These are phyloP conservation scores for Sporothrix schenckii DNA, from an alignment of 2,329 filamentous ascomycete species.

Conservation along the genomic window DNA sequence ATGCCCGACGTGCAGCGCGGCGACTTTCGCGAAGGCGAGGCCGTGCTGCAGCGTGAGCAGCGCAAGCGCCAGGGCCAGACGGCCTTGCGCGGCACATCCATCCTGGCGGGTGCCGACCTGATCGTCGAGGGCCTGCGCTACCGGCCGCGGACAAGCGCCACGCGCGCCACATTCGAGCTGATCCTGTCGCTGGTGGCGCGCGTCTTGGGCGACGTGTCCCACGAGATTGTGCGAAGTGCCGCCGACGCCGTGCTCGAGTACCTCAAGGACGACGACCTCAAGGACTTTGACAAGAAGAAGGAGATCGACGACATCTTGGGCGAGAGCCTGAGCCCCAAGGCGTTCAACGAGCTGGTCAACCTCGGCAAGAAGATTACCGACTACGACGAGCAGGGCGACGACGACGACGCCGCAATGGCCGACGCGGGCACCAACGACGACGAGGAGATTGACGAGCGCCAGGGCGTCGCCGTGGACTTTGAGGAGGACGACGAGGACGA, in stretches of 20 bases:
- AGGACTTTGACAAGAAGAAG: conserved; percentile 98
- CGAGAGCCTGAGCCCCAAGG: conserved; percentile 77
- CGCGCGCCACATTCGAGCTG: conserved; percentile 89
- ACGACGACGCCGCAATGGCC: conserved; percentile 82
- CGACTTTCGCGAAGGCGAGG: conserved; percentile 75
- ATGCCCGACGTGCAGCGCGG: conserved; percentile 74
- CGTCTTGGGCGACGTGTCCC: conserved; percentile 87
- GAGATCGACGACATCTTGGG: conserved; percentile 93
- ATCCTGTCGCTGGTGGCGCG: conserved; percentile 89
- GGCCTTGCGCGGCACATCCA: conserved; percentile 69
- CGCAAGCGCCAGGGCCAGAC: conserved; percentile 81
- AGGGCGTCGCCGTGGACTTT: conserved; percentile 97
- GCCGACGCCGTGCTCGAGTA: conserved; percentile 90
- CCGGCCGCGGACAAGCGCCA: conserved; percentile 86
- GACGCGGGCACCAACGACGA: conserved; percentile 61
- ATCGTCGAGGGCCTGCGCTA: conserved; percentile 91
- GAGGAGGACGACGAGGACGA: conserved; percentile 88
- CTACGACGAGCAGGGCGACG: conserved; percentile 94
- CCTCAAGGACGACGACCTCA: conserved; percentile 91
- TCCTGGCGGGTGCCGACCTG: conserved; percentile 79
- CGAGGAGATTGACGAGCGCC: conserved; percentile 85
- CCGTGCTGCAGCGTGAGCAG: conserved; percentile 81
- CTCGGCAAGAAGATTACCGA: conserved; percentile 98
- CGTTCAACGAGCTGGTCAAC: conserved; percentile 96
- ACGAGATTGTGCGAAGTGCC: conserved; percentile 88